phyloP scores from a whole-genome alignment of 2,329 filamentous ascomycete species.

The Cryphonectria parasitica region DNA sequence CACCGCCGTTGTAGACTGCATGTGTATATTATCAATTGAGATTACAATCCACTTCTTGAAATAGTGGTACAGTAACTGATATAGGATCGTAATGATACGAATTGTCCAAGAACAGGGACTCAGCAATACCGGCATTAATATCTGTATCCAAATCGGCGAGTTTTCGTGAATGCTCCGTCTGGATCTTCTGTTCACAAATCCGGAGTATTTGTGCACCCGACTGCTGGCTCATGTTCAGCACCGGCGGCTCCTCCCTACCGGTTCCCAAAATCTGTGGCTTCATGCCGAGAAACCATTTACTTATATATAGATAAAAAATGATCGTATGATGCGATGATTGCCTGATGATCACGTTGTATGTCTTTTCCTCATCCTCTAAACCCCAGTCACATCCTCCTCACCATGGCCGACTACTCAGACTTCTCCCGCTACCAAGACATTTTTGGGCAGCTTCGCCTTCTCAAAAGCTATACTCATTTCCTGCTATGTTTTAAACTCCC shows the following conservation, averaged over 20 bases:
- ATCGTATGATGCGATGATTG: not conserved
- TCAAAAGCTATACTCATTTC: slow-evolving; percentile 1
- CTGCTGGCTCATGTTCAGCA: not conserved
- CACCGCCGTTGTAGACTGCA: not conserved
- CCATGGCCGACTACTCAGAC: not conserved
- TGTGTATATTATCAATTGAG: not conserved
- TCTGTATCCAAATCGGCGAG: not conserved
- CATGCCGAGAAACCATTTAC: not conserved
- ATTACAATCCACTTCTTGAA: not conserved
- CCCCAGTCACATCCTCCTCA: not conserved
- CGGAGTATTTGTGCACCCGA: not conserved
- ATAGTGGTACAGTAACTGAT: not conserved
- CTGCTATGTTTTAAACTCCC: not conserved
- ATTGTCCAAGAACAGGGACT: not conserved
- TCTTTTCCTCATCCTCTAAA: not conserved
- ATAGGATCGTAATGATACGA: not conserved
- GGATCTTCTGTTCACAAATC: not conserved
- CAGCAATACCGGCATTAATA: not conserved
- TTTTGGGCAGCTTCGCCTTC: slow-evolving; percentile 5
- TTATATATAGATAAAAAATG: not conserved
- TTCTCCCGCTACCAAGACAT: slow-evolving; percentile 10
- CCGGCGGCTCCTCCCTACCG: not conserved
- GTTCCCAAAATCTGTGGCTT: not conserved
- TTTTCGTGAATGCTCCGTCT: not conserved
- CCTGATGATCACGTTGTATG: not conserved